Base-by-base conservation (phyloP, 306 rosid species). In the Quercus berberidifolia region DNA sequence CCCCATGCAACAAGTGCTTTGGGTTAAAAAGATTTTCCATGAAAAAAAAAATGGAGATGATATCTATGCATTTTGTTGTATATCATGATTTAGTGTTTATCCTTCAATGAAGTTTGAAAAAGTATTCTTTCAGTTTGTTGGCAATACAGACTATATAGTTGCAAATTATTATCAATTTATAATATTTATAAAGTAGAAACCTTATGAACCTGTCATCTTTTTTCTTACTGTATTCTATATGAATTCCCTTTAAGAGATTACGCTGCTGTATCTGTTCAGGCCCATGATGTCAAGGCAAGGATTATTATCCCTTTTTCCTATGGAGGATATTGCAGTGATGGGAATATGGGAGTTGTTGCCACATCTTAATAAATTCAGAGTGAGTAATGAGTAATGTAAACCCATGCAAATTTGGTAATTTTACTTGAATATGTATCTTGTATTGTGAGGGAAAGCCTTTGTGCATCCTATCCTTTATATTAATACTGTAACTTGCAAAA, bases 291-390 rank as follows among this genome's bases (percentile, higher is more conserved):
- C 81, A 67, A 80, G 79, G 79, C 90, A 95, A 80, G 98, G 97
- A 21, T 78, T 95, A 79, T 82, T 82, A 43, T 86, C 97, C 59
- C 76, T 87, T 79, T 92, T 91, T 87, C 97, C 88, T 14, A 84
- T 95, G 70, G 98, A 95, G 80, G 96, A 91, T 82, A 91, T 92
- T 69, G 85, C 99, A 0, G 94, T 95, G 69, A 92, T 95, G 99
- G 97, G 99, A 55, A 86, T 91, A 80, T 95, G 90, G 99, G 97
- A 95, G 87, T 82, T 95, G 38, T 74, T 91, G 87, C 97, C 98
- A 1, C 92, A 91, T 86, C 81, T 95, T 62, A 79, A 78, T 81
- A 85, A 78, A 63, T 56, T 95, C 81, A 83, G 89, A 81, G 99
- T 94, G 87, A 92, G 98, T 86, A 20, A 5, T 60, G 35, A 84